Conservation (phyloP, 768 basidiomycete genomes). For the Mrakia hoshinonis region DNA sequence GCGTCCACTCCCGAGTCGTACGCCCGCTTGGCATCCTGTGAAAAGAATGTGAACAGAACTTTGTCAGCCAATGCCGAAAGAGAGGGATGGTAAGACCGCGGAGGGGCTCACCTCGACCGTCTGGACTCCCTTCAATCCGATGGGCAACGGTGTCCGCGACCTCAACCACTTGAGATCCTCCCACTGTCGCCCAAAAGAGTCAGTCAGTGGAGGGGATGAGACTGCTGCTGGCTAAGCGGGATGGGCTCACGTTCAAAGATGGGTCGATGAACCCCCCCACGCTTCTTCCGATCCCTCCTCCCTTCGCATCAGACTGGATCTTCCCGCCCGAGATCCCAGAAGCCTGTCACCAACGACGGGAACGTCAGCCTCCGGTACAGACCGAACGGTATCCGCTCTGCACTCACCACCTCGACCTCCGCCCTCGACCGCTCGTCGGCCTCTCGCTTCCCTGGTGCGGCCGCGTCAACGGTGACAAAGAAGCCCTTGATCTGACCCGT, state of each 20-base stretch:
- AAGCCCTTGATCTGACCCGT: constrained; percentile 38
- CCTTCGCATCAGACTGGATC: constrained; percentile 38
- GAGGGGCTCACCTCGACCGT: constrained; percentile 42
- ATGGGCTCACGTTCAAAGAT: constrained; percentile 29
- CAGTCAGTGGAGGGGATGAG: too few species aligned
- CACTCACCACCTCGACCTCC: constrained; percentile 38
- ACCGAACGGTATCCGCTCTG: background rate
- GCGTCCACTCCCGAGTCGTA: constrained; percentile 75
- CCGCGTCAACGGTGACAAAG: constrained; percentile 41
- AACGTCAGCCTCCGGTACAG: too few species aligned
- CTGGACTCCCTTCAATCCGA: constrained; percentile 48
- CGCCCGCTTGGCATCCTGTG: constrained; percentile 71
- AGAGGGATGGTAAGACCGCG: background rate
- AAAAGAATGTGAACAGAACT: background rate
- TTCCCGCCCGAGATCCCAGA: constrained; percentile 40
- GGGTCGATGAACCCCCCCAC: constrained; percentile 41
- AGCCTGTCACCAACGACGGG: constrained; percentile 25
- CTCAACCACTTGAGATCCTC: constrained; percentile 49
- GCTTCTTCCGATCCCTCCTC: constrained; percentile 40
- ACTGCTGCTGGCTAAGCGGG: too few species aligned
- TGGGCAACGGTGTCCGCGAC: constrained; percentile 43
- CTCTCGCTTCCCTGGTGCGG: constrained; percentile 40
- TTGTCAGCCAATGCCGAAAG: background rate
- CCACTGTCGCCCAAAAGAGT: constrained; percentile 31
- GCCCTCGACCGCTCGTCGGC: constrained; percentile 39